Evolutionary conservation across 768 basidiomycete species (phyloP).

Genomic region (Trametes gibbosa): DNA sequence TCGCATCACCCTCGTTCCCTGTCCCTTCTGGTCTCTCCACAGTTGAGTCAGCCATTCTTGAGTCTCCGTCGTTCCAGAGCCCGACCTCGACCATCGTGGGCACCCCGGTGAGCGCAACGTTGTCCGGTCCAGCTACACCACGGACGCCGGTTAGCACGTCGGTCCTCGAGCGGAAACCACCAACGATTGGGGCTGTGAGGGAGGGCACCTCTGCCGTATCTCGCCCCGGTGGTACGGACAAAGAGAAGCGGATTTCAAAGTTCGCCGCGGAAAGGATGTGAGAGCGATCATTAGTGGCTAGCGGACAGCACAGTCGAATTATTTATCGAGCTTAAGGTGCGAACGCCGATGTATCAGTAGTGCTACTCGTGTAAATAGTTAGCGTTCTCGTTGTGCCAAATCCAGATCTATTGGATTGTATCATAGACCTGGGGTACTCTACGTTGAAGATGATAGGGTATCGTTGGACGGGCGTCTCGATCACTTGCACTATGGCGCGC

Average conservation of each 20-base stretch:
- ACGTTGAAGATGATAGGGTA: too few species aligned
- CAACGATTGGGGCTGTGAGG: constrained; percentile 20
- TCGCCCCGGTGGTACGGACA: not conserved
- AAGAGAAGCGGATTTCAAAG: constrained; percentile 24
- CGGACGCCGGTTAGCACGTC: constrained; percentile 1
- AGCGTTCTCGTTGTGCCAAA: too few species aligned
- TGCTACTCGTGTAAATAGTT: constrained; percentile 4
- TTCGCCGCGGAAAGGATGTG: constrained; percentile 26
- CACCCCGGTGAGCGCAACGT: not conserved
- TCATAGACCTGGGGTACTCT: too few species aligned
- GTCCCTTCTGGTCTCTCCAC: not conserved
- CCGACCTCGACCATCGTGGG: constrained; percentile 4
- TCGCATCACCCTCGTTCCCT: constrained; percentile 13
- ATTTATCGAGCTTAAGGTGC: not conserved
- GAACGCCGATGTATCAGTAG: constrained; percentile 1
- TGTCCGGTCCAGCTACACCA: not conserved
- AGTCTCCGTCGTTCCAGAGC: constrained; percentile 26
- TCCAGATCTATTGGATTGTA: too few species aligned
- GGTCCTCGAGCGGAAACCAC: constrained; percentile 18
- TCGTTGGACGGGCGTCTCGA: not conserved
- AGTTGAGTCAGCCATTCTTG: constrained; percentile 7
- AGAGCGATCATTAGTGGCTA: not conserved
- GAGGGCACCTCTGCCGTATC: constrained; percentile 10
- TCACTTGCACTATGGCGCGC: too few species aligned
- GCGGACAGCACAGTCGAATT: not conserved